phyloP scores from a whole-genome alignment of 495 filamentous ascomycete genomes.

The Haplographium delicatum region DNA sequence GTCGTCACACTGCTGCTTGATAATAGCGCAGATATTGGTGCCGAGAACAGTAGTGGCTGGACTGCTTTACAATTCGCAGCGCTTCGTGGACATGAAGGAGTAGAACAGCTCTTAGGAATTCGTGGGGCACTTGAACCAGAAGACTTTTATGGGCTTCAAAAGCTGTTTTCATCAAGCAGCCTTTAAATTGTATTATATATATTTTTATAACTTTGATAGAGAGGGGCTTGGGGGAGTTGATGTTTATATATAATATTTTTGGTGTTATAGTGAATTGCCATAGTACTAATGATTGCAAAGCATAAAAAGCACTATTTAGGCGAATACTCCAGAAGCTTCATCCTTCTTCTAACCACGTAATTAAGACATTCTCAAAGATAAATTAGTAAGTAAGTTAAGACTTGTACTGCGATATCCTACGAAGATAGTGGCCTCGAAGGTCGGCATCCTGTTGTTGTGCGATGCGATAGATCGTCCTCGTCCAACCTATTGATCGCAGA shows the following conservation, averaged over 20 bases:
- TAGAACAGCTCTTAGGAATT: constrained; percentile 14
- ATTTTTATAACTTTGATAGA: too few species aligned
- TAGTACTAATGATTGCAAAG: constrained; percentile 4
- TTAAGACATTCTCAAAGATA: constrained; percentile 4
- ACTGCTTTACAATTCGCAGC: constrained; percentile 17
- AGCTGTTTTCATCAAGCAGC: constrained; percentile 18
- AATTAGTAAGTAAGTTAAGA: too few species aligned
- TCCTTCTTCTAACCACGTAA: constrained; percentile 7
- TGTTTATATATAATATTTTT: constrained; percentile 8
- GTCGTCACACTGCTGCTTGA: constrained; percentile 22
- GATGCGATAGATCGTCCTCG: background rate
- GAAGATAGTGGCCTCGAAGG: background rate
- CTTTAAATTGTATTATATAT: constrained; percentile 19
- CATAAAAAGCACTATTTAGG: constrained; percentile 7
- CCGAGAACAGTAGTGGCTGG: constrained; percentile 12
- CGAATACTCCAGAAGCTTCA: constrained; percentile 6
- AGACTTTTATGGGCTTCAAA: constrained; percentile 20
- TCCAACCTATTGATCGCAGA: background rate
- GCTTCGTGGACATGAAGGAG: constrained; percentile 8
- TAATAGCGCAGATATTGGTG: constrained; percentile 15
- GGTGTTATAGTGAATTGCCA: background rate
- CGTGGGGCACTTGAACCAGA: constrained; percentile 17
- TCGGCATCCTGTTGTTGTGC: too few species aligned
- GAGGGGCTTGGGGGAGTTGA: constrained; percentile 8
- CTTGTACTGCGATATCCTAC: background rate